Conservation (phyloP, 192 early-diverging fungal genomes). For the Coemansia sp. region DNA sequence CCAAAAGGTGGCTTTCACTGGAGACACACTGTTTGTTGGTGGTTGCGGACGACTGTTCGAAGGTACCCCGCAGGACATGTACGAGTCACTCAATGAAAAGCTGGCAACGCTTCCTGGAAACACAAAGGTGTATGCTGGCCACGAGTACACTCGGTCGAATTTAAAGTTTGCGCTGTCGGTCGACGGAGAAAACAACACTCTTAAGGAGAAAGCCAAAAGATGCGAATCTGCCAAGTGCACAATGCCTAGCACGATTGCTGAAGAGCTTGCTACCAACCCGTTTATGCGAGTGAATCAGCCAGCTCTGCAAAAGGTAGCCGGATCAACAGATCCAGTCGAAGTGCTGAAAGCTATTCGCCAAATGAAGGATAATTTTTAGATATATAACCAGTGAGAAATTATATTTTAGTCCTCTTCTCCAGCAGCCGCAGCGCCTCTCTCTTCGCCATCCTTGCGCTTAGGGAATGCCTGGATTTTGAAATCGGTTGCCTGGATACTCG, state of each 20-base stretch:
- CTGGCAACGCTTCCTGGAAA: conserved; percentile 70
- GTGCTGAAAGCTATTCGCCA: conserved; percentile 76
- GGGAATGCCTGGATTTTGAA: conserved; percentile 32
- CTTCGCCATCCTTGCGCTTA: conserved; percentile 30
- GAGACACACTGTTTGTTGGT: conserved; percentile 79
- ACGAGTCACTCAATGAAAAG: conserved; percentile 66
- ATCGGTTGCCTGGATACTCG: conserved; percentile 27
- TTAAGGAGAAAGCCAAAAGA: conserved; percentile 68
- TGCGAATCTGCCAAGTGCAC: conserved; percentile 52
- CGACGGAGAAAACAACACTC: conserved; percentile 72
- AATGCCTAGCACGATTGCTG: conserved; percentile 87
- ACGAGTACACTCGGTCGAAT: conserved; percentile 85
- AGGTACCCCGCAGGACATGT: conserved; percentile 82
- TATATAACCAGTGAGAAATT: neutral
- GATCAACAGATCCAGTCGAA: conserved; percentile 63
- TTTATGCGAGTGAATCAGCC: conserved; percentile 81
- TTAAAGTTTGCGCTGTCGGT: conserved; percentile 73
- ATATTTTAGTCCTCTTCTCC: conserved; percentile 7
- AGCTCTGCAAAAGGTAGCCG: conserved; percentile 55
- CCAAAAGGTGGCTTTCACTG: conserved; percentile 82
- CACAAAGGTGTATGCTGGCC: conserved; percentile 87
- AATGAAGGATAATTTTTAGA: conserved; percentile 73
- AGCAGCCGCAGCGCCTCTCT: conserved; percentile 2
- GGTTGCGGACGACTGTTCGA: conserved; percentile 95
- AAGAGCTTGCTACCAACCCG: conserved; percentile 82